Base-by-base conservation (phyloP, 192 early-diverging fungal genomes). In the Entomortierella parvispora region DNA sequence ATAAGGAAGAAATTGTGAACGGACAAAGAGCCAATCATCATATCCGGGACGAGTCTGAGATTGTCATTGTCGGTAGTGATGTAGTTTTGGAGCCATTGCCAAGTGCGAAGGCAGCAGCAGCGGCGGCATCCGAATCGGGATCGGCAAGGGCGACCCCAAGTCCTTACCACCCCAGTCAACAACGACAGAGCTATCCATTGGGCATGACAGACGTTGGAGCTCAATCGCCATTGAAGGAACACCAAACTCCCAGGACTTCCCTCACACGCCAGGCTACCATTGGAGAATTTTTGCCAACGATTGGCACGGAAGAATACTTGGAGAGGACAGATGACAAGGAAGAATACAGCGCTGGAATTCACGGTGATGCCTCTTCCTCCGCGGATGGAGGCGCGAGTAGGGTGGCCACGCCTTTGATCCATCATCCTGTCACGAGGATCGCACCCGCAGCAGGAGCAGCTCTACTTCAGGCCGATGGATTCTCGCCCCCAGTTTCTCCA, bases 51-150 rank as follows among this genome's bases (percentile, higher is more conserved):
- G 49, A 33, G 37, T 17, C 1, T 12, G 42, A 62, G 56, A 5
- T 72, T 12, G 74, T 77, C 31, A 77, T 77, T 68, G 74, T 77
- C 8, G 74, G 74, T 42, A 77, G 74, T 25, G 74, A 77, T 29
- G 68, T 77, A 29, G 74, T 77, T 1, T 58, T 77, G 32, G 74
- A 77, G 43, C 74, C 74, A 26, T 59, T 77, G 18, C 74, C 74
- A n/a, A 77, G 74, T 53, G 61, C 26, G 2, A 77, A 77, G 32
- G 74, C 74, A 2, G 63, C 71, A 14, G 14, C 49, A 10, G 20
- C 31, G 32, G 5, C 18, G 18, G 22, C 10, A 34, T n/a, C 54
- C 12, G 8, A 31, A 56, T 23, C 0, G 34, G 18, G 54, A 32
- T 56, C 22, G 4, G n/a, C 31, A 56, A 10, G 31, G 20, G 33